Evolutionary conservation across 805 yeast genomes (phyloP).

Genomic region (Saturnispora quitensis): DNA sequence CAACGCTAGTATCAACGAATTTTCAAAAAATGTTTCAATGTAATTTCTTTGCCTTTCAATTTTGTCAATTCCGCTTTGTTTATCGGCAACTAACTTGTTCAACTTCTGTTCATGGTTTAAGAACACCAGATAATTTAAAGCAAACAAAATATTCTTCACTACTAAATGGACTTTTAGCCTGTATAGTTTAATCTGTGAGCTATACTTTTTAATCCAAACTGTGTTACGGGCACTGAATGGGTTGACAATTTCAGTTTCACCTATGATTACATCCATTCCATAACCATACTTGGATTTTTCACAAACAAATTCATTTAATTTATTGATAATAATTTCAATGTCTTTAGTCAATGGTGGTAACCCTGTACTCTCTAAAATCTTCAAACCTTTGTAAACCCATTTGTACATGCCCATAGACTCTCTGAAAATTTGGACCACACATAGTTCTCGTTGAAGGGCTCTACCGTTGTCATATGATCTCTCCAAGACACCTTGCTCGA

Average conservation of each 20-base stretch:
- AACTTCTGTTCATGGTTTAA: constrained; percentile 31
- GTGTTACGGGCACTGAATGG: constrained; percentile 13
- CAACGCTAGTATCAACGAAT: constrained; percentile 28
- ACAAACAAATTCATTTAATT: constrained; percentile 23
- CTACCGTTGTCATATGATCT: constrained; percentile 26
- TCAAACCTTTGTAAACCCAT: constrained; percentile 34
- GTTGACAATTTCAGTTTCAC: constrained; percentile 12
- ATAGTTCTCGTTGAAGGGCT: constrained; percentile 31
- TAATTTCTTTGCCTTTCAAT: constrained; percentile 26
- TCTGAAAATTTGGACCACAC: constrained; percentile 39
- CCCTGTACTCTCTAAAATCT: constrained; percentile 28
- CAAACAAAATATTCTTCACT: constrained; percentile 40
- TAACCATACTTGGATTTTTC: constrained; percentile 24
- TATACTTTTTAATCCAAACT: constrained; percentile 15
- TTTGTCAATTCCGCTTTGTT: constrained; percentile 22
- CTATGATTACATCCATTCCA: constrained; percentile 19
- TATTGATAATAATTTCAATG: constrained; percentile 23
- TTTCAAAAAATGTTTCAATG: constrained; percentile 29
- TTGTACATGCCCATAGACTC: constrained; percentile 39
- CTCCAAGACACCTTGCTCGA: constrained; percentile 29
- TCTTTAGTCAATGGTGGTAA: constrained; percentile 27
- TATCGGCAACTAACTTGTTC: constrained; percentile 24
- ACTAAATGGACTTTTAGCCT: constrained; percentile 26
- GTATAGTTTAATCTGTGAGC: constrained; percentile 21
- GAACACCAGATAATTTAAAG: constrained; percentile 39